A percentile compares a stretch with the other conserved stretches of the same genome.
Conservation (phyloP, 2,329 filamentous ascomycete species). For the Monosporascus cannonballus region DNA sequence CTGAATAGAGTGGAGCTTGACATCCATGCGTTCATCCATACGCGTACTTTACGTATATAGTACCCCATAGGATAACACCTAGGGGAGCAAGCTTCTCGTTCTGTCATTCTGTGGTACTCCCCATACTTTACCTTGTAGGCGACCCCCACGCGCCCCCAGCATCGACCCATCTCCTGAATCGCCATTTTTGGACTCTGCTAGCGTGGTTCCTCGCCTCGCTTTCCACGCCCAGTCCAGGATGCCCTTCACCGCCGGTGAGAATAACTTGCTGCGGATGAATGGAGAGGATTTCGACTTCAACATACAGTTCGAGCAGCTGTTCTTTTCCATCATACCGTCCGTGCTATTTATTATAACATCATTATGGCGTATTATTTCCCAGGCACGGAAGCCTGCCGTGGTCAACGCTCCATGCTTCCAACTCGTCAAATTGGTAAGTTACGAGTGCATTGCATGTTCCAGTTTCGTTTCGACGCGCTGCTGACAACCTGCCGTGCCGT, state of each 20-base stretch:
- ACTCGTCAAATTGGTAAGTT: constrained; percentile 21
- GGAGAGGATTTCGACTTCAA: constrained; percentile 19
- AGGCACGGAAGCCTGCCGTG: constrained; percentile 22
- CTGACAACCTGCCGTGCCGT: background rate
- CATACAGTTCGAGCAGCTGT: constrained; percentile 26
- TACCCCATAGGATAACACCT: too few species aligned
- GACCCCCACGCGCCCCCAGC: too few species aligned
- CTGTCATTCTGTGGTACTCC: too few species aligned
- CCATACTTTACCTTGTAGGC: too few species aligned
- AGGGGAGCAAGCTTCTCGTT: too few species aligned
- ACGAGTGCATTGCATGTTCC: background rate
- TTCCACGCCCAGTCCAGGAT: constrained; percentile 9
- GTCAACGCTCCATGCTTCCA: constrained; percentile 23
- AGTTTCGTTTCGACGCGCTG: constrained; percentile 3
- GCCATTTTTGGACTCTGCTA: too few species aligned
- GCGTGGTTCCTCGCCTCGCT: too few species aligned
- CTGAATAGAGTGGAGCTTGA: too few species aligned
- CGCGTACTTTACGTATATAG: too few species aligned
- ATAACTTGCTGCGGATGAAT: constrained; percentile 11
- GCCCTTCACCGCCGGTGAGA: constrained; percentile 8
- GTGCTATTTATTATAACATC: constrained; percentile 22
- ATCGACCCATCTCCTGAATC: too few species aligned
- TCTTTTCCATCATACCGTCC: constrained; percentile 25
- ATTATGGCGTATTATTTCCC: constrained; percentile 22
- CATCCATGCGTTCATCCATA: too few species aligned